Evolutionary conservation across 2,329 filamentous ascomycete genomes (phyloP), one percentile per base, ranked within the genome.

Genomic region (Chalara sp.): DNA sequence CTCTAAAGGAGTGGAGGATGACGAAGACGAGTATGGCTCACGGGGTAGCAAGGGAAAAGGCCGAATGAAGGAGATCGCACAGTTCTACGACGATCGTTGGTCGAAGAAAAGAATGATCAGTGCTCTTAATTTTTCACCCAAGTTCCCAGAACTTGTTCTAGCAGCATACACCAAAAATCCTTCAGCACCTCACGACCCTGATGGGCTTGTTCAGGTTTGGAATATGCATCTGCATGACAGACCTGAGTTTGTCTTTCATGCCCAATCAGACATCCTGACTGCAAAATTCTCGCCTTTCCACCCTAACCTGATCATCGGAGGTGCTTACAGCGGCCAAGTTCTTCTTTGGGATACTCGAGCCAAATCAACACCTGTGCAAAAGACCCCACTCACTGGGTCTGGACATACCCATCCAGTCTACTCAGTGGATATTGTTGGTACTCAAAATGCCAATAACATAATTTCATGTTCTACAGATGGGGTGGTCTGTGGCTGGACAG

Each of bases 221-320:
- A 99, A 96, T 65, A 79, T 90, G 63, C 91, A 97, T 68, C 84
- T 97, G 67, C 91, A 95, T 61, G 89, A 93, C 60, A 83, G 93
- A 32, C 90, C 93, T 1, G 93, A 99, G 74, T 97, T 96, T 69
- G 85, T 95, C 52, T 96, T 99, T 68, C 91, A 96, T 62, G 91
- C 92, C 7, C 92, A 95, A 54, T 96, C 91, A 43, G 93, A 99
- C 69, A 89, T 99, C 48, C 78, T 99, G 11, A 88, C 91, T 0
- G 93, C 93, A 57, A 95, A 93, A 59, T 99, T 99, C 71, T 97
- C 93, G n/a, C 93, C 93, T 0, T 96, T 96, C 66, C 93, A 99
- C 67, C 92, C 92, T 5, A 96, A 96, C 60, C 78, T 99, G 49
- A 95, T 99, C 62, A 83, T 99, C 54, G 93, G 93, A 54, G 95